Evolutionary conservation across 169 alveolate species (phyloP).

Genomic region (Blepharisma undulans): DNA sequence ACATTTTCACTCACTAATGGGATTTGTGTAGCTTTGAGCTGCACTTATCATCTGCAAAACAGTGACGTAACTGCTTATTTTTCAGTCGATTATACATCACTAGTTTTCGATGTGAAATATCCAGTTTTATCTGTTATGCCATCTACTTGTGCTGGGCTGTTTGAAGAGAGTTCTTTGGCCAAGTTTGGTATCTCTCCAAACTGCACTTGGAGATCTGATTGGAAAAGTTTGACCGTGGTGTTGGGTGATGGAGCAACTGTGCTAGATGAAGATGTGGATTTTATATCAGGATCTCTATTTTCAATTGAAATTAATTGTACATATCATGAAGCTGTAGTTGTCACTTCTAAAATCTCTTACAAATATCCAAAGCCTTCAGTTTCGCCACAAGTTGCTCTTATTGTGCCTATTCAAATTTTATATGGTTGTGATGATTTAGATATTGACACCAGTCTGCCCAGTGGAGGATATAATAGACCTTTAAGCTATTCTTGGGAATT

Average conservation of each 20-base stretch:
- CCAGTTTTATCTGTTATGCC: neutral
- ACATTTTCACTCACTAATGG: neutral
- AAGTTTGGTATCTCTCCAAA: neutral
- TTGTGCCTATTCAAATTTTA: neutral
- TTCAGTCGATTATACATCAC: neutral
- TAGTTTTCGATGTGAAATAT: neutral
- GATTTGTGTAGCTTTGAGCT: neutral
- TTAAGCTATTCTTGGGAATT: constrained; percentile 8
- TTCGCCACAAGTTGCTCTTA: no score
- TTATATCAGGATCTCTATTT: neutral
- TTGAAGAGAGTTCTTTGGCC: neutral
- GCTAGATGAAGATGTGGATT: neutral
- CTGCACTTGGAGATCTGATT: neutral
- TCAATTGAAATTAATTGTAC: neutral
- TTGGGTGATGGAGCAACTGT: constrained; percentile 16
- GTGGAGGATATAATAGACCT: neutral
- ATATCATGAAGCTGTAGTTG: neutral
- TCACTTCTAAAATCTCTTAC: neutral
- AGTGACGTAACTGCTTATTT: constrained; percentile 4
- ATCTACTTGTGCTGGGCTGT: neutral
- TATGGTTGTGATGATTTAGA: neutral
- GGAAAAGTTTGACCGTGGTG: neutral
- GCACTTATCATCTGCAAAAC: constrained; percentile 9
- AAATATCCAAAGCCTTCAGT: neutral
- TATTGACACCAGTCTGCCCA: neutral